Conservation (phyloP, 1,284 basidiomycete species). For the Anthracocystis walkeri region DNA sequence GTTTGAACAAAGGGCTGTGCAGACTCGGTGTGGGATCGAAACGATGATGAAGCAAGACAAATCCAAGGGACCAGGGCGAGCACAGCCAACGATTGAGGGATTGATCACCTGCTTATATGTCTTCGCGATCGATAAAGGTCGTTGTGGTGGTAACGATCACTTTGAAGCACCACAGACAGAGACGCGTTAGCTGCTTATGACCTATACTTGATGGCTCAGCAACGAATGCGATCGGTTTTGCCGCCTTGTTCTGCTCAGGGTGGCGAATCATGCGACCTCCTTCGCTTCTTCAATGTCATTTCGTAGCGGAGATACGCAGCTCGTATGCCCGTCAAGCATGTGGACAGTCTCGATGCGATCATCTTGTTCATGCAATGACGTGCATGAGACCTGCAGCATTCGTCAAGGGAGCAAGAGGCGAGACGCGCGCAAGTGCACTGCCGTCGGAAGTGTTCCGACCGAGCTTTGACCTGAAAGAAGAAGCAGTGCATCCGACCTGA, state of each 20-base stretch:
- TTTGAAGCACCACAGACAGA: not conserved
- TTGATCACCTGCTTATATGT: not conserved
- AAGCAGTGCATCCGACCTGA: no score
- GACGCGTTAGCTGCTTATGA: constrained; percentile 1
- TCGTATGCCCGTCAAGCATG: constrained; percentile 1
- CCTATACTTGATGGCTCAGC: not conserved
- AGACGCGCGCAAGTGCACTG: constrained; percentile 3
- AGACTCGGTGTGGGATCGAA: not conserved
- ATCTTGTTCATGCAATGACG: not conserved
- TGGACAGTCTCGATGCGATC: not conserved
- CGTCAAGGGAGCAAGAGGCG: not conserved
- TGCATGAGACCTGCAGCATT: constrained; percentile 1
- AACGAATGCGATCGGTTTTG: not conserved
- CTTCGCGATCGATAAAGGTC: not conserved
- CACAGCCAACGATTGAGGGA: not conserved
- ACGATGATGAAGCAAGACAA: no score
- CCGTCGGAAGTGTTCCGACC: constrained; percentile 12
- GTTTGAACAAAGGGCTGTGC: not conserved
- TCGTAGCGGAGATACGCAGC: not conserved
- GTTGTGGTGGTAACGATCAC: constrained; percentile 2
- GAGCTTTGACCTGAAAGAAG: not conserved
- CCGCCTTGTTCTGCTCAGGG: not conserved
- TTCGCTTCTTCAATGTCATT: not conserved
- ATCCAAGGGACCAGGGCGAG: no score
- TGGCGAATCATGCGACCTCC: not conserved